Percentiles rank a stretch among this genome's conserved stretches.
Conservation (phyloP, 202 grass and related monocot genomes). For the Saccharum hybrid region DNA sequence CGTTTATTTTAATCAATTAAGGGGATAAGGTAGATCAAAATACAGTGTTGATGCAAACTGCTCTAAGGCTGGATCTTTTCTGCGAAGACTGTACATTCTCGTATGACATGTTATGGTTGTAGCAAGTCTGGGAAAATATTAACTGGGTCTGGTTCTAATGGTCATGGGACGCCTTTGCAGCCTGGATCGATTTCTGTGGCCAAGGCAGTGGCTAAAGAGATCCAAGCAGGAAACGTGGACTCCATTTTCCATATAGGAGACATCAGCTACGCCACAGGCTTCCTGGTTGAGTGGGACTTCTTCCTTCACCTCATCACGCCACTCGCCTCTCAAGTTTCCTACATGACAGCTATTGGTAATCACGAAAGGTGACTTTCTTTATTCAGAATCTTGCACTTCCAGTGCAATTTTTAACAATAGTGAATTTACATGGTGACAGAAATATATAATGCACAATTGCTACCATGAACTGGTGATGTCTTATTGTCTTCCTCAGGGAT, state of each 20-base stretch:
- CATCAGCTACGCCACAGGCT: constrained; percentile 86
- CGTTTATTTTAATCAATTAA: neutral
- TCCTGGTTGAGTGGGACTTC: constrained; percentile 89
- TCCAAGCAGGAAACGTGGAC: constrained; percentile 55
- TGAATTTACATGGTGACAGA: neutral
- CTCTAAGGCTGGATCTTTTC: neutral
- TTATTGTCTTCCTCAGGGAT: constrained; percentile 54
- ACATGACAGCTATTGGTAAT: constrained; percentile 91
- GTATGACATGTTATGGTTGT: neutral
- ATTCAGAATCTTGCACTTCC: neutral
- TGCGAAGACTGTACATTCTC: neutral
- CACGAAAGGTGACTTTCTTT: constrained; percentile 69
- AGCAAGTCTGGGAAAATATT: neutral
- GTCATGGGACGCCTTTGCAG: constrained; percentile 43
- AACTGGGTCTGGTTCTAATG: neutral
- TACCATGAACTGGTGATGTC: constrained; percentile 2
- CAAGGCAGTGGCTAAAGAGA: constrained; percentile 56
- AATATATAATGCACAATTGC: neutral
- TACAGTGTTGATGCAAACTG: neutral
- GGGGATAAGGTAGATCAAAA: neutral
- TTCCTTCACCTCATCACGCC: constrained; percentile 81
- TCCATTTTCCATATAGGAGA: constrained; percentile 91
- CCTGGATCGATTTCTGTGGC: constrained; percentile 73
- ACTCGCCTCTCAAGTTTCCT: constrained; percentile 72
- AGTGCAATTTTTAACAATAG: neutral